phyloP scores from a whole-genome alignment of 2,329 filamentous ascomycete species.

The Escovopsis sp. region DNA sequence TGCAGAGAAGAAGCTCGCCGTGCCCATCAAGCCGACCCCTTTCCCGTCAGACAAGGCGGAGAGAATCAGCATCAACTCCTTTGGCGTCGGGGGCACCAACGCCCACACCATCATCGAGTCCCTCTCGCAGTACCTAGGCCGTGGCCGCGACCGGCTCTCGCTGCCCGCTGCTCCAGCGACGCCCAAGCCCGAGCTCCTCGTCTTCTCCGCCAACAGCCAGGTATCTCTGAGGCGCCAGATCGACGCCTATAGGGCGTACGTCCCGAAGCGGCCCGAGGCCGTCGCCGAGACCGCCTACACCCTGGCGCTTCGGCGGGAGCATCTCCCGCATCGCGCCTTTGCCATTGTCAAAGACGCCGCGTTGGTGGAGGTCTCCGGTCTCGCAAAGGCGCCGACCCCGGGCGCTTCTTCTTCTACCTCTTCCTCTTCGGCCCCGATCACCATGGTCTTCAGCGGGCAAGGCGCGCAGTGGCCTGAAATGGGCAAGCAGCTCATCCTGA shows the following conservation, averaged over 20 bases:
- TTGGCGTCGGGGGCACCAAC: neutral
- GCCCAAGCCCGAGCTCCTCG: neutral
- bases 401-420: neutral
- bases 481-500: neutral
- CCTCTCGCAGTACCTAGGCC: neutral
- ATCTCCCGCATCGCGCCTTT: neutral
- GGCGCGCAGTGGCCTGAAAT: neutral
- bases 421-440: neutral
- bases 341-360: neutral
- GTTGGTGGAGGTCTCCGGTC: too few species aligned
- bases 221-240: conserved; percentile 3
- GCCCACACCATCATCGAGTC: conserved; percentile 1
- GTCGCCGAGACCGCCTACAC: neutral
- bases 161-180: neutral
- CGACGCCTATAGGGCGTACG: neutral
- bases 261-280: neutral
- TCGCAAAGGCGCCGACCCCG: neutral
- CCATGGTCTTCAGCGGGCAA: neutral
- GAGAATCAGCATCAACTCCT: conserved; percentile 1
- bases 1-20: neutral
- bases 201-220: conserved; percentile 3
- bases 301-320: neutral
- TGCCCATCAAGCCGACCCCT: neutral
- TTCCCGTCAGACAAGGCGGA: neutral
- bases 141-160: neutral